These are phyloP conservation scores for Coemansia sp. DNA, from an alignment of 192 early-diverging fungal genomes.

Conservation along the genomic window DNA sequence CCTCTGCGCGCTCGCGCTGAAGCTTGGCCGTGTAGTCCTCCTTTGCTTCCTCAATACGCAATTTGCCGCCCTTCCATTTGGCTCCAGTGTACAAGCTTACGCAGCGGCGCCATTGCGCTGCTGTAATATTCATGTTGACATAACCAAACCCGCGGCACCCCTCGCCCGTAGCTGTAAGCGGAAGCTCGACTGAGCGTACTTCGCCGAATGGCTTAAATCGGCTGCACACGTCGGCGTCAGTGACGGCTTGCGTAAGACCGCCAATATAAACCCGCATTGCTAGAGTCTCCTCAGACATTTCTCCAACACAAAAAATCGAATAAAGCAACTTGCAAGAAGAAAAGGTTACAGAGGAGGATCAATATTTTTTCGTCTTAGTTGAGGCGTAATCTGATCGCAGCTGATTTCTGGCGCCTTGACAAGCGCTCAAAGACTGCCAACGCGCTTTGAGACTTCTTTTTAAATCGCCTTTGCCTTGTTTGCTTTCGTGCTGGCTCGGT, in stretches of 20 bases:
- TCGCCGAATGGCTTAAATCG: conserved; percentile 79
- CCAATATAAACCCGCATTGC: conserved; percentile 77
- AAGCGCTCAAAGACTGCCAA: too few species aligned
- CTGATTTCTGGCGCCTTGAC: too few species aligned
- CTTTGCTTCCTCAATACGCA: conserved; percentile 84
- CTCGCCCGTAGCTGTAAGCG: conserved; percentile 3
- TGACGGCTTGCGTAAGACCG: conserved; percentile 67
- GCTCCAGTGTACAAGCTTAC: conserved; percentile 72
- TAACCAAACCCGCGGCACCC: conserved; percentile 74
- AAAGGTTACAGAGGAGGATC: not conserved
- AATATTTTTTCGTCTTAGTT: too few species aligned
- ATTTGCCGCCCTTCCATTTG: conserved; percentile 82
- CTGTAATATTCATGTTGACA: conserved; percentile 68
- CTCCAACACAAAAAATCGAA: not conserved
- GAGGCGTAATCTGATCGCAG: too few species aligned
- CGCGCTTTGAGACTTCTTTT: not conserved
- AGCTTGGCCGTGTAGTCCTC: conserved; percentile 61
- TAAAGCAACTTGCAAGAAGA: not conserved
- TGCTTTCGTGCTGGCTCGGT: too few species aligned
- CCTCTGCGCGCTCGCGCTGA: conserved; percentile 55
- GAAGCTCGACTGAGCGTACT: conserved; percentile 33
- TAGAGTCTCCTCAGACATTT: conserved; percentile 29
- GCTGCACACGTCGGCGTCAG: conserved; percentile 58
- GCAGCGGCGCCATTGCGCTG: conserved; percentile 70
- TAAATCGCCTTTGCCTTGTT: too few species aligned